phyloP scores from a whole-genome alignment of 352 stramenopile species.

The Globisporangium uncinulatum region DNA sequence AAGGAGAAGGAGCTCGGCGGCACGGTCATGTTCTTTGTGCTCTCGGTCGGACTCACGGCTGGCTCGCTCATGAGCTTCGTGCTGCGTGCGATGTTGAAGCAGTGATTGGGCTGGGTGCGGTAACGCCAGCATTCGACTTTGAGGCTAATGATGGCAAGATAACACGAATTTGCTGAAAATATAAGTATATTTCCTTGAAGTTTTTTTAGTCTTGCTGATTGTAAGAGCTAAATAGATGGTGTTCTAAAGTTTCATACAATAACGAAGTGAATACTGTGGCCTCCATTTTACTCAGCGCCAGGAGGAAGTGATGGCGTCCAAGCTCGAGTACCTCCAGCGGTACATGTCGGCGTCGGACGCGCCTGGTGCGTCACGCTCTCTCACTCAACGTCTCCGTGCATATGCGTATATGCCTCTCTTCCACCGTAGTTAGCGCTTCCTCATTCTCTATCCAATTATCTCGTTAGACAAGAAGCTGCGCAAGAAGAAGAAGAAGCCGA shows the following conservation, averaged over 20 bases:
- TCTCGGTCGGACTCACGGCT: conserved; percentile 63
- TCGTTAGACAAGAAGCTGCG: conserved; percentile 42
- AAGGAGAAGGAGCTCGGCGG: conserved; percentile 68
- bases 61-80: conserved; percentile 78
- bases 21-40: conserved; percentile 80
- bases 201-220: too few relatives aligned
- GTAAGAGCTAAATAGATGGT: too few relatives aligned
- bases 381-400: background rate
- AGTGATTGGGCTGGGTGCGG: conserved; percentile 14
- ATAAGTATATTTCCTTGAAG: background rate
- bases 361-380: conserved; percentile 17
- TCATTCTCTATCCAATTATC: background rate
- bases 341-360: conserved; percentile 41
- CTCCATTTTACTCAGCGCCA: background rate
- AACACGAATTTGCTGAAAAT: background rate
- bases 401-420: background rate
- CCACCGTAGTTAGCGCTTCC: background rate
- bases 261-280: background rate
- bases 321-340: conserved; percentile 77
- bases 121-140: background rate
- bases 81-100: conserved; percentile 68
- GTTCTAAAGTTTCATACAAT: background rate
- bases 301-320: conserved; percentile 34
- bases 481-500: conserved; percentile 51
- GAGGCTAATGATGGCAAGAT: background rate